A percentile compares a stretch with the other conserved stretches of the same genome.
These are phyloP conservation scores for Citeromyces matritensis DNA, from an alignment of 805 yeast species.

Conservation along the genomic window DNA sequence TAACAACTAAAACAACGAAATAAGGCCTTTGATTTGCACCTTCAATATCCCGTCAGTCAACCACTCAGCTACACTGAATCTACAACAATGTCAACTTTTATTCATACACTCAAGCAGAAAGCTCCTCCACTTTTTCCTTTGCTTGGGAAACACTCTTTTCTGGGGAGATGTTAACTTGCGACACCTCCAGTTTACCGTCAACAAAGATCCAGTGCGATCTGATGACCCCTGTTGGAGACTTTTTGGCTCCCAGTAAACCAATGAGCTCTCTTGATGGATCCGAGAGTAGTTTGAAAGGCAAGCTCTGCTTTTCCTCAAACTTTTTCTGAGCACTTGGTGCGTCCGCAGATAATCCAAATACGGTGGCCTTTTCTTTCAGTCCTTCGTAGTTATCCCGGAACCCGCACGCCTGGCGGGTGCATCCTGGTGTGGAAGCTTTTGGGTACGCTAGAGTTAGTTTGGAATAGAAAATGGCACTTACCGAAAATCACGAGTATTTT, in stretches of 20 bases:
- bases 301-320: constrained; percentile 57
- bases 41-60: no score
- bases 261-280: constrained; percentile 65
- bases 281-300: constrained; percentile 60
- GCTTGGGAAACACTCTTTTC: constrained; percentile 47
- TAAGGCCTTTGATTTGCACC: no score
- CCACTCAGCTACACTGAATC: no score
- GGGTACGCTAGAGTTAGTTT: constrained; percentile 46
- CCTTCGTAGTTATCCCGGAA: constrained; percentile 53
- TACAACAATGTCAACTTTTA: no score
- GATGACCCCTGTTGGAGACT: constrained; percentile 58
- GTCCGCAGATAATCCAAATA: constrained; percentile 79
- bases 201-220: constrained; percentile 90
- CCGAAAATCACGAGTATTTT: constrained; percentile 34
- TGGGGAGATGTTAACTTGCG: constrained; percentile 40
- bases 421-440: constrained; percentile 89
- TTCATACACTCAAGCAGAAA: no score
- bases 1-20: no score
- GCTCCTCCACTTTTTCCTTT: constrained; percentile 33
- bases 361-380: constrained; percentile 37
- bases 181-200: constrained; percentile 52
- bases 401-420: constrained; percentile 90
- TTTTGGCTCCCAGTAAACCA: constrained; percentile 69
- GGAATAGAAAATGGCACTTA: constrained; percentile 1
- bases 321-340: constrained; percentile 61